Base-by-base conservation (phyloP, 2,329 filamentous ascomycete species). In the Leptographium flavum region DNA sequence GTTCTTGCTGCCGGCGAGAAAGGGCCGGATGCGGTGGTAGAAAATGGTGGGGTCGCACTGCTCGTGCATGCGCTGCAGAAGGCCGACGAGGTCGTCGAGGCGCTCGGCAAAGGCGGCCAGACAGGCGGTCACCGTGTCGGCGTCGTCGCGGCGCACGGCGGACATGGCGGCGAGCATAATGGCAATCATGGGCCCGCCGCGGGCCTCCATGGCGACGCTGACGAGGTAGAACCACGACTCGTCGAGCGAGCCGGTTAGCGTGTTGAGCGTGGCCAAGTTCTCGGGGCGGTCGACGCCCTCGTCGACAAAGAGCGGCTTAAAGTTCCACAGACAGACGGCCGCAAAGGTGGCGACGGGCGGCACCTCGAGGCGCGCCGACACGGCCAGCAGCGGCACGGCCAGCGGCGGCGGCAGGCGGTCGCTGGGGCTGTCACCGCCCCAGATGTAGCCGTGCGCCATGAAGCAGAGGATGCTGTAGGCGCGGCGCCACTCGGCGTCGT, bases 191-290 rank as follows among this genome's bases (percentile, higher is more conserved):
- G 87, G 84, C 0, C 81, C 92, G 23, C 87, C 90, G 46, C 87
- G 81, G 45, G 88, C 87, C 64, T 98, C 92, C 52, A 98, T 95
- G 50, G 90, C 92, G 3, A 95, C 85, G 0, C 87, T 95, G 43
- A 96, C 79, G 13, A 98, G 72, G 60, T 96, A 98, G 60, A 98
- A 98, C 92, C 92, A 98, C 50, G 92, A 94, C 65, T 98, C 92
- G 59, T 98, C 92, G 45, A 94, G 70, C 8, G 87, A 88, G 42
- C 92, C 92, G 15, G 92, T 96, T 58, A 95, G 93, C 15, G 92
- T 95, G 56, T 80, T 78, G 49, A 96, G 71, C 2, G 86, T 92
- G 35, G 86, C 80, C 46, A 98, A 73, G 56, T 98, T 96, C 57
- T 92, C 81, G 39, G 96, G 72, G 51, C 79, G 78, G 57, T 93